phyloP scores from a whole-genome alignment of 805 yeast species.

The Ogataea ramenticola region DNA sequence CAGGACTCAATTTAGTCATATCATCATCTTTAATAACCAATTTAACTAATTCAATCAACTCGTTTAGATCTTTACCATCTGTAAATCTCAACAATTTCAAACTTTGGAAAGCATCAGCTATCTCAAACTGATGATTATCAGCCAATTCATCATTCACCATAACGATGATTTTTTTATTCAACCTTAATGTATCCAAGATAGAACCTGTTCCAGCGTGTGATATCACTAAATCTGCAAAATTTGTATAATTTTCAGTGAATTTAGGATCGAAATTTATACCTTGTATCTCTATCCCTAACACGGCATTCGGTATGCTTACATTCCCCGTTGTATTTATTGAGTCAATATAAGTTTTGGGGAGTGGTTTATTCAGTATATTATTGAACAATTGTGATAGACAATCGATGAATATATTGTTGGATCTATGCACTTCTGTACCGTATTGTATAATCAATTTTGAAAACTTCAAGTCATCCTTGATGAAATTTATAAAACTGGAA shows the following conservation, averaged over 20 bases:
- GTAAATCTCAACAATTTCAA: constrained; percentile 20
- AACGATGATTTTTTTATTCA: constrained; percentile 51
- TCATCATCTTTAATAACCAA: constrained; percentile 10
- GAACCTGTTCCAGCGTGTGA: constrained; percentile 95
- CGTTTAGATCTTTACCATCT: constrained; percentile 2
- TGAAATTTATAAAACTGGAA: constrained; percentile 24
- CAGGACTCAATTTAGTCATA: too few species aligned
- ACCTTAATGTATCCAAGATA: constrained; percentile 66
- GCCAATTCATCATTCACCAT: constrained; percentile 66
- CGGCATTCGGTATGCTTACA: neutral
- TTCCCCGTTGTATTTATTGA: too few species aligned
- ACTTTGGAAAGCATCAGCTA: constrained; percentile 49
- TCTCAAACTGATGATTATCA: constrained; percentile 82
- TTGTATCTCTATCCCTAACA: constrained; percentile 20
- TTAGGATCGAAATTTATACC: constrained; percentile 43
- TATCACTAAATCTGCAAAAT: constrained; percentile 50
- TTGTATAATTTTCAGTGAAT: constrained; percentile 33
- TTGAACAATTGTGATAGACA: neutral
- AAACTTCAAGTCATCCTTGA: constrained; percentile 33
- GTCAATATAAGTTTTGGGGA: constrained; percentile 3
- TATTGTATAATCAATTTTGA: constrained; percentile 47
- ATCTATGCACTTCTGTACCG: constrained; percentile 32
- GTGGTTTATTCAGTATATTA: neutral
- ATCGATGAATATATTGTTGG: constrained; percentile 9
- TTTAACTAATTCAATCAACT: constrained; percentile 7